Base-by-base conservation (phyloP, 306 rosid genomes). In the Cicer cuneatum region DNA sequence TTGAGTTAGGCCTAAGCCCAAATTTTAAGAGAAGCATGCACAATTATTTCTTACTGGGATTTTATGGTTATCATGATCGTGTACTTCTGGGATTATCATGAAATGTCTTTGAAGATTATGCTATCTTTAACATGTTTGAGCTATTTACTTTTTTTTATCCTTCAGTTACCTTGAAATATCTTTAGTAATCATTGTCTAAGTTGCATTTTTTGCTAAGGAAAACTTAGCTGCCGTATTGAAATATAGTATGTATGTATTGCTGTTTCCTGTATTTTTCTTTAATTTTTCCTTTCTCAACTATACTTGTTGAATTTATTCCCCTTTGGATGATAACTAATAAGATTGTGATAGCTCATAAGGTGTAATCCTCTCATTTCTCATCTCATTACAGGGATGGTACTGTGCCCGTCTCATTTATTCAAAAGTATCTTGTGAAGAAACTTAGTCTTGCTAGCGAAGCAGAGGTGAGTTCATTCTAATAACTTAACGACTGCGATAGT, bases 391-490 rank as follows among this genome's bases (percentile, higher is more conserved):
- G 99, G 87, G 95, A 94, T 84, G 95, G 97, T 61, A 86, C 83
- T 60, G 89, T 94, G 86, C 92, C 97, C 0, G 96, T 92, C 45
- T 92, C 99, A 18, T 86, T 67, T 52, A 88, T 93, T 84, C 98
- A 91, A 62, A 93, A 91, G 89, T 93, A 93, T 75, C 93, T 93
- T 43, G 86, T 83, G 51, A 86, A 87, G 90, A 92, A 94, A 83
- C 99, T 94, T 71, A 88, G 89, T 79, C 99, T 92, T 73, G 81
- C 79, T 38, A 86, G 82, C 39, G 99, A 94, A 84, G 83, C 90
- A 19, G 97, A 92, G 89, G 97, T 89, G 78, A 82, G 97, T 43
- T 79, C 52, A 33, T 65, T 68, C 58, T 45, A 48, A 74, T 64
- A 72, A 62, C 61, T 64, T 54, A 67, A 56, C 39, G 40, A 2